Conservation (phyloP, 176 grass and related monocot genomes). For the Dendrocalamus sinicus region DNA sequence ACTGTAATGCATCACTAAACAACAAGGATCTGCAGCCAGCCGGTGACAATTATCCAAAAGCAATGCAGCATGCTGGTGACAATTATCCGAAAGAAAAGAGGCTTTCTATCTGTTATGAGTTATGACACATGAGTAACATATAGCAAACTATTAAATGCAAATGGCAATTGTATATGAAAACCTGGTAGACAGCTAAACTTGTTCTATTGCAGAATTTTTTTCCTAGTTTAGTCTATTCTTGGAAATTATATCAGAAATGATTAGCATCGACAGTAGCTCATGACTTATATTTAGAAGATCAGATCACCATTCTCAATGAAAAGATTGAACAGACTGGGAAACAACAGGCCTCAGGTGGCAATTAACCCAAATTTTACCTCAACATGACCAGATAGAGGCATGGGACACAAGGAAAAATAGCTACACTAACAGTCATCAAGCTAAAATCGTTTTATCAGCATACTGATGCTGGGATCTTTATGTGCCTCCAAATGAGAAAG, state of each 20-base stretch:
- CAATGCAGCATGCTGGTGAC: not conserved
- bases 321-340: not conserved
- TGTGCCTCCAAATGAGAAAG: not conserved
- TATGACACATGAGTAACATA: conserved; percentile 12
- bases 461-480: not conserved
- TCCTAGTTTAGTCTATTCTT: not conserved
- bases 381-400: not conserved
- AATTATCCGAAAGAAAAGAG: conserved; percentile 21
- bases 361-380: not conserved
- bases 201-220: not conserved
- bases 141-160: conserved; percentile 1
- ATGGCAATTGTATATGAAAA: not conserved
- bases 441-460: conserved; percentile 10
- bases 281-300: not conserved
- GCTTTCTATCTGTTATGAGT: not conserved
- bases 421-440: not conserved
- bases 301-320: not conserved
- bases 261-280: not conserved
- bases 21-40: not conserved
- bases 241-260: not conserved
- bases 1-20: conserved; percentile 31
- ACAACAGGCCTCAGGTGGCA: not conserved
- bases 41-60: not conserved
- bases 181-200: not conserved
- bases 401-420: not conserved